phyloP scores from a whole-genome alignment of 352 stramenopile genomes.

The Pythium folliculosum region DNA sequence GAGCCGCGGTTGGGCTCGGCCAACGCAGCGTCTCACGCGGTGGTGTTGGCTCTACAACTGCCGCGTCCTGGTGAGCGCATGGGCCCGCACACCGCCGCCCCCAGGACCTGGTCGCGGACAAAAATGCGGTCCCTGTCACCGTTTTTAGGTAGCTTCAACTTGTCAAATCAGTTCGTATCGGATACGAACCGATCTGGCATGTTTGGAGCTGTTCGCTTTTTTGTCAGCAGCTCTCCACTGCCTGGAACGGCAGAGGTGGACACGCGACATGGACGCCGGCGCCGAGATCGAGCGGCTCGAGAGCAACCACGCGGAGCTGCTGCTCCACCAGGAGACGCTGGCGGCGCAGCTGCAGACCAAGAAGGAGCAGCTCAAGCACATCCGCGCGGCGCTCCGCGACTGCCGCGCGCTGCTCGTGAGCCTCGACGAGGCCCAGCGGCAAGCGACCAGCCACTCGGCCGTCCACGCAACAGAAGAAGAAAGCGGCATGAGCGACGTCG shows the following conservation, averaged over 20 bases:
- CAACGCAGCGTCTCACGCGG: neutral
- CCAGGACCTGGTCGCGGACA: no score
- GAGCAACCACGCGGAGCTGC: constrained; percentile 61
- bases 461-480: neutral
- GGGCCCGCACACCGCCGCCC: no score
- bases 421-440: neutral
- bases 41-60: constrained; percentile 2
- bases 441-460: neutral
- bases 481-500: neutral
- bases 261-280: constrained; percentile 18
- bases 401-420: constrained; percentile 22
- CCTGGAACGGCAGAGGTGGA: no score
- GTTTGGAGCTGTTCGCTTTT: neutral
- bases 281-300: constrained; percentile 55
- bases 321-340: constrained; percentile 59
- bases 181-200: neutral
- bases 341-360: constrained; percentile 45
- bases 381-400: constrained; percentile 41
- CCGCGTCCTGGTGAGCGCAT: neutral
- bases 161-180: neutral
- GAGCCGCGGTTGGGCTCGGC: neutral
- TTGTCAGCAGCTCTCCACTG: neutral
- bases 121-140: no score
- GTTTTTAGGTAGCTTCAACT: constrained; percentile 16
- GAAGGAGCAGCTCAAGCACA: constrained; percentile 44